phyloP scores from a whole-genome alignment of 495 filamentous ascomycete species.

The Hypoxylon lienhwacheense region DNA sequence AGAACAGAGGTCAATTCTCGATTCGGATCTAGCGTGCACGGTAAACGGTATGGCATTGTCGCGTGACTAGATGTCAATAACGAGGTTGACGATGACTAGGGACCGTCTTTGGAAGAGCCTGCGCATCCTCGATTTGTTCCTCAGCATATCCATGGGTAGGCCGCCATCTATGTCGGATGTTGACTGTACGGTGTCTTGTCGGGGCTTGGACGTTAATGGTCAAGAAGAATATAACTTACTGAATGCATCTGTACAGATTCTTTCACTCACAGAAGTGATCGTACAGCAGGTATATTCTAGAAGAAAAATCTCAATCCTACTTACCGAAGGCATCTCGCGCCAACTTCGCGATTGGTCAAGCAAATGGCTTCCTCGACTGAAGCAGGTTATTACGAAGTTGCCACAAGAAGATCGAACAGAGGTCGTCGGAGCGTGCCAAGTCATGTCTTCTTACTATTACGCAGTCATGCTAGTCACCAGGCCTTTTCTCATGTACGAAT shows the following conservation, averaged over 20 bases:
- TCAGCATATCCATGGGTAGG: conserved; percentile 61
- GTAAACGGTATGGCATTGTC: conserved; percentile 29
- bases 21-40: conserved; percentile 54
- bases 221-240: conserved; percentile 44
- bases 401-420: conserved; percentile 17
- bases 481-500: conserved; percentile 53
- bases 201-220: conserved; percentile 32
- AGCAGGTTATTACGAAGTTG: conserved; percentile 30
- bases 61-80: not conserved
- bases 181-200: conserved; percentile 55
- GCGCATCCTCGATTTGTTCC: conserved; percentile 61
- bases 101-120: conserved; percentile 65
- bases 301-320: conserved; percentile 48
- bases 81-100: conserved; percentile 36
- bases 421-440: conserved; percentile 46
- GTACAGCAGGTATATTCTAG: conserved; percentile 49
- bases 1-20: conserved; percentile 62
- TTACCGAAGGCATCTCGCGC: conserved; percentile 50
- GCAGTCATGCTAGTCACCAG: conserved; percentile 51
- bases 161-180: conserved; percentile 62
- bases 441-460: conserved; percentile 50
- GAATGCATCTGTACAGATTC: conserved; percentile 50
- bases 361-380: conserved; percentile 44
- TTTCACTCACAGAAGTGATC: conserved; percentile 46
- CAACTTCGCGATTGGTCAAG: conserved; percentile 51